These are phyloP conservation scores for Suillus placidus DNA, from an alignment of 768 basidiomycete species.

Conservation along the genomic window DNA sequence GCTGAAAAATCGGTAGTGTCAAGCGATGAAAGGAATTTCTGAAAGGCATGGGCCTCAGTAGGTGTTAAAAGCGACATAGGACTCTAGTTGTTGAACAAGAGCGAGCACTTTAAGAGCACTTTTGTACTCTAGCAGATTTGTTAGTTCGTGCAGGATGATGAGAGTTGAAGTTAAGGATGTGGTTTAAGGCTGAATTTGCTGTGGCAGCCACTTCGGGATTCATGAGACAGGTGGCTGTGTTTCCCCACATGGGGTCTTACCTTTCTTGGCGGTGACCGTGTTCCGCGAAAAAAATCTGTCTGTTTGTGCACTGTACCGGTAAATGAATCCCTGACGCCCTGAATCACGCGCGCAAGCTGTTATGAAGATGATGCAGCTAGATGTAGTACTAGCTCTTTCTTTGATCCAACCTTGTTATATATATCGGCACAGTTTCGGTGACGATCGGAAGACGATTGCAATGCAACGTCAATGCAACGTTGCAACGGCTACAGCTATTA, in stretches of 20 bases:
- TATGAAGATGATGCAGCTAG: neutral
- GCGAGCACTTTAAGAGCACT: neutral
- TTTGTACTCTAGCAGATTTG: neutral
- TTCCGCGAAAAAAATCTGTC: neutral
- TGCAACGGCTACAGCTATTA: too few relatives aligned
- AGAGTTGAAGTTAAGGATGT: conserved; percentile 11
- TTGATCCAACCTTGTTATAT: neutral
- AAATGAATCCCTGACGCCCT: neutral
- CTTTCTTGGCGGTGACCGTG: conserved; percentile 22
- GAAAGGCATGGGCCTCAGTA: conserved; percentile 66
- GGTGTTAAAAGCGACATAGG: conserved; percentile 67
- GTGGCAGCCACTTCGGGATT: conserved; percentile 17
- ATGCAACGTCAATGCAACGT: too few relatives aligned
- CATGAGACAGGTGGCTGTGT: conserved; percentile 33
- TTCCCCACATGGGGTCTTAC: conserved; percentile 25
- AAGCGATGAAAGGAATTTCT: conserved; percentile 64
- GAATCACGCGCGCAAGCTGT: neutral
- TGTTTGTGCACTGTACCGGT: neutral
- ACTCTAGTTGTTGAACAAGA: neutral
- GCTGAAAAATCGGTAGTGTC: conserved; percentile 45
- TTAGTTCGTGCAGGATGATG: neutral
- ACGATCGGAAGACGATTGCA: neutral
- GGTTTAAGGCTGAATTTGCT: conserved; percentile 19
- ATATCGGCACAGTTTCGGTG: neutral
- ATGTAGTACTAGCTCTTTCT: neutral